phyloP scores from a whole-genome alignment of 805 yeast genomes.

The Pichia ethanolica region DNA sequence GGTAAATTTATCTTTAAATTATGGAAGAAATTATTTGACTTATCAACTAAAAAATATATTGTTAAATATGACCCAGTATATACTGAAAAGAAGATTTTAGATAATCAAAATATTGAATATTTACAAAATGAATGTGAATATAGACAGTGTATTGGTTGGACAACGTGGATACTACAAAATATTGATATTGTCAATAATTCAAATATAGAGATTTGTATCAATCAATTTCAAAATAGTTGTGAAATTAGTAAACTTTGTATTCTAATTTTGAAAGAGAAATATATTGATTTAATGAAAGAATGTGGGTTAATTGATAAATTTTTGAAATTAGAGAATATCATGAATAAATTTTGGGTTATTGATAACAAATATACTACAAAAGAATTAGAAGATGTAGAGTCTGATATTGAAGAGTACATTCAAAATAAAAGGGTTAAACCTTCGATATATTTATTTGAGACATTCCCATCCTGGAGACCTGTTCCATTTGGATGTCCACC shows the following conservation, averaged over 20 bases:
- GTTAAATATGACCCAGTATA: constrained; percentile 2
- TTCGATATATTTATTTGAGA: constrained; percentile 23
- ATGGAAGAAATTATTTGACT: constrained; percentile 12
- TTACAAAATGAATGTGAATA: constrained; percentile 8
- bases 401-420: not conserved
- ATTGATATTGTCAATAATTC: constrained; percentile 13
- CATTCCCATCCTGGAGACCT: constrained; percentile 39
- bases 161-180: constrained; percentile 9
- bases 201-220: constrained; percentile 8
- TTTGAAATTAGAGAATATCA: constrained; percentile 12
- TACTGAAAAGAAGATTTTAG: not conserved
- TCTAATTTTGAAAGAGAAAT: not conserved
- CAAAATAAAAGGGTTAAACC: constrained; percentile 7
- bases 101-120: not conserved
- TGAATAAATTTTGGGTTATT: constrained; percentile 20
- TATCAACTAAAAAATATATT: constrained; percentile 8
- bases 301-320: constrained; percentile 10
- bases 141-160: constrained; percentile 7
- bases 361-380: constrained; percentile 2
- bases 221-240: constrained; percentile 8
- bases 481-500: constrained; percentile 44
- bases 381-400: constrained; percentile 2
- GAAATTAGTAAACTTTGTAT: constrained; percentile 3
- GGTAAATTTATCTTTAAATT: constrained; percentile 12
- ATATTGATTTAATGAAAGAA: not conserved